Conservation (phyloP, 768 basidiomycete genomes). For the Auricularia sp. region DNA sequence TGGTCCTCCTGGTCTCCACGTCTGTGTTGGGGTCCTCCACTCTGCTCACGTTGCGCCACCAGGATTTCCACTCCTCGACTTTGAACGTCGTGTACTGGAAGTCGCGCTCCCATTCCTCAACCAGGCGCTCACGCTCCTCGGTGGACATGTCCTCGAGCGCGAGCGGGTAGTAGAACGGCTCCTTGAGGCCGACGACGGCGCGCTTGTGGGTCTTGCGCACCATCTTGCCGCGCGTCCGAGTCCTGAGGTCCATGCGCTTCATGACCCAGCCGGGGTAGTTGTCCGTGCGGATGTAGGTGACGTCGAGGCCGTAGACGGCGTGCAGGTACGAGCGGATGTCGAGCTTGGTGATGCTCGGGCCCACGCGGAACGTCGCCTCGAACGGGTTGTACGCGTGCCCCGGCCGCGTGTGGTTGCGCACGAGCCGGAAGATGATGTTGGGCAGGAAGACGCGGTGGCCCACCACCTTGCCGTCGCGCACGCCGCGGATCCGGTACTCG, state of each 20-base stretch:
- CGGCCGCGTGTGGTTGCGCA: constrained; percentile 68
- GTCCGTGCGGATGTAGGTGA: constrained; percentile 93
- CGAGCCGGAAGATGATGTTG: constrained; percentile 71
- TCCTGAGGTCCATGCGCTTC: constrained; percentile 1
- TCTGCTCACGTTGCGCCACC: neutral
- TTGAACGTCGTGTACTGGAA: constrained; percentile 39
- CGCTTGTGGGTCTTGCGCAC: constrained; percentile 59
- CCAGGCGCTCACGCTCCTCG: constrained; percentile 33
- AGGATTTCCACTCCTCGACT: too few species aligned
- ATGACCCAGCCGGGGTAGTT: constrained; percentile 51
- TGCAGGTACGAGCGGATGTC: constrained; percentile 80
- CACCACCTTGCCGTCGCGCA: constrained; percentile 41
- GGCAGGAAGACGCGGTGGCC: constrained; percentile 84
- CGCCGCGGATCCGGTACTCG: neutral
- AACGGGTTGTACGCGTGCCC: constrained; percentile 86
- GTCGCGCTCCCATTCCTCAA: neutral
- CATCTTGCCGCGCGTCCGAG: constrained; percentile 22
- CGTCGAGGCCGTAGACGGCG: constrained; percentile 77
- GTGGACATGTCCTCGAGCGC: constrained; percentile 65
- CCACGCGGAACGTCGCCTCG: constrained; percentile 88
- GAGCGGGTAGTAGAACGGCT: constrained; percentile 90
- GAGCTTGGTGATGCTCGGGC: constrained; percentile 83
- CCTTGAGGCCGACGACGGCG: constrained; percentile 80
- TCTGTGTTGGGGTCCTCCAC: neutral
- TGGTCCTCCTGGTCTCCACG: neutral